Percentiles rank a stretch among this genome's conserved stretches.
Evolutionary conservation across 768 basidiomycete species (phyloP).

Genomic region (Xerocomellus intermedius): DNA sequence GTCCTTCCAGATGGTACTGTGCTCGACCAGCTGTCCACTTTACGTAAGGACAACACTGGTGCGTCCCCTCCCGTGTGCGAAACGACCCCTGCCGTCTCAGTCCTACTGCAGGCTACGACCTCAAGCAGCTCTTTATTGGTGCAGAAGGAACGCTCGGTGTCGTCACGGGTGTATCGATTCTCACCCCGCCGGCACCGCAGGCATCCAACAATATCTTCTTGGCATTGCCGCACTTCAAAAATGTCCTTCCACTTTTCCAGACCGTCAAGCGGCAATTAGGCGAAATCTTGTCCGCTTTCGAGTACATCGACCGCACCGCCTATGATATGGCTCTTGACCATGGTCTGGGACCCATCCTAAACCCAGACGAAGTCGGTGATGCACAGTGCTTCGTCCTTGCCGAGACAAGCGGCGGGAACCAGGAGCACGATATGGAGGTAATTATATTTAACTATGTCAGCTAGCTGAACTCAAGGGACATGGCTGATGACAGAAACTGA

Average conservation of each 20-base stretch:
- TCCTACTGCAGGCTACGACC: constrained; percentile 75
- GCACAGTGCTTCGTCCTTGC: constrained; percentile 88
- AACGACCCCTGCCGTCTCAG: background rate
- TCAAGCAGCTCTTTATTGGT: constrained; percentile 98
- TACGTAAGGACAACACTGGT: constrained; percentile 98
- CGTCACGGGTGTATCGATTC: constrained; percentile 92
- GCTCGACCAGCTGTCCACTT: constrained; percentile 80
- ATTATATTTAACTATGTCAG: constrained; percentile 11
- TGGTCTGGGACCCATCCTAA: constrained; percentile 74
- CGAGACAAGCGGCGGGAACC: constrained; percentile 91
- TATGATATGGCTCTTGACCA: constrained; percentile 84
- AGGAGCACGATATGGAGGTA: constrained; percentile 93
- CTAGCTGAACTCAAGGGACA: constrained; percentile 7
- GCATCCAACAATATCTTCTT: constrained; percentile 91
- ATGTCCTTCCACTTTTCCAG: constrained; percentile 82
- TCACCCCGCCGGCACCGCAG: constrained; percentile 79
- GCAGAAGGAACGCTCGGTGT: constrained; percentile 96
- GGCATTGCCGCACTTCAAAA: constrained; percentile 82
- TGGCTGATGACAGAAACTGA: constrained; percentile 69
- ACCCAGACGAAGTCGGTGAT: constrained; percentile 69
- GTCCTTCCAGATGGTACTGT: constrained; percentile 94
- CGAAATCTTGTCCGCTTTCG: constrained; percentile 96
- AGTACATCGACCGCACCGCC: constrained; percentile 87
- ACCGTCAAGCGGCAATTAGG: constrained; percentile 79
- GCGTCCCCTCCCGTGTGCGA: constrained; percentile 17